Conservation (phyloP, 2,329 filamentous ascomycete species). For the Trichoderma aggressivum region DNA sequence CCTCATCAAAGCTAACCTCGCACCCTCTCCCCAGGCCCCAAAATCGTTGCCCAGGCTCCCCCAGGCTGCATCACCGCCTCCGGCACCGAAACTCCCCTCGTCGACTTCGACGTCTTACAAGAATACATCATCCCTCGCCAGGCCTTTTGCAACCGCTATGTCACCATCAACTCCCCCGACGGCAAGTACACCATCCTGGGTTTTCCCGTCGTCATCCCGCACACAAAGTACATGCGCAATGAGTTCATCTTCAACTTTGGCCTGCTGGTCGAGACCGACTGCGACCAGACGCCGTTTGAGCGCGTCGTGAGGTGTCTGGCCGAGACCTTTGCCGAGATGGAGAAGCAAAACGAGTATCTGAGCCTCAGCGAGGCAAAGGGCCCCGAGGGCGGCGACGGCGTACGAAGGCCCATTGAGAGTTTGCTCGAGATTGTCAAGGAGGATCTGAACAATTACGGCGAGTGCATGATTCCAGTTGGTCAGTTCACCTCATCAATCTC, state of each 20-base stretch:
- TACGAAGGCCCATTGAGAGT: slow-evolving; percentile 71
- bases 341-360: slow-evolving; percentile 85
- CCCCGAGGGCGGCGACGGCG: slow-evolving; percentile 36
- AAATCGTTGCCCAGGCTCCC: slow-evolving; percentile 60
- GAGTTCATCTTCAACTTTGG: slow-evolving; percentile 99
- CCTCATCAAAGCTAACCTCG: not conserved
- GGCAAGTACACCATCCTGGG: slow-evolving; percentile 75
- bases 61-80: slow-evolving; percentile 56
- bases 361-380: slow-evolving; percentile 53
- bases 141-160: slow-evolving; percentile 88
- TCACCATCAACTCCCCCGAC: slow-evolving; percentile 72
- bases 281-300: slow-evolving; percentile 75
- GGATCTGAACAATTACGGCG: slow-evolving; percentile 93
- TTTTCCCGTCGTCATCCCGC: slow-evolving; percentile 82
- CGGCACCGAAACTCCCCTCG: slow-evolving; percentile 53
- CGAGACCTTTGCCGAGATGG: slow-evolving; percentile 79
- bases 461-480: slow-evolving; percentile 98
- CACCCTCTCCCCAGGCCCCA: slow-evolving; percentile 46
- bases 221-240: slow-evolving; percentile 81
- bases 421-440: slow-evolving; percentile 77
- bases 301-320: slow-evolving; percentile 84
- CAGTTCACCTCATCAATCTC: slow-evolving; percentile 34
- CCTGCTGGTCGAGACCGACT: slow-evolving; percentile 65
- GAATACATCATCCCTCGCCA: slow-evolving; percentile 94
- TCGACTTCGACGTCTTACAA: slow-evolving; percentile 82